phyloP scores from a whole-genome alignment of 106 monocot species.

The Posidonia australis region DNA sequence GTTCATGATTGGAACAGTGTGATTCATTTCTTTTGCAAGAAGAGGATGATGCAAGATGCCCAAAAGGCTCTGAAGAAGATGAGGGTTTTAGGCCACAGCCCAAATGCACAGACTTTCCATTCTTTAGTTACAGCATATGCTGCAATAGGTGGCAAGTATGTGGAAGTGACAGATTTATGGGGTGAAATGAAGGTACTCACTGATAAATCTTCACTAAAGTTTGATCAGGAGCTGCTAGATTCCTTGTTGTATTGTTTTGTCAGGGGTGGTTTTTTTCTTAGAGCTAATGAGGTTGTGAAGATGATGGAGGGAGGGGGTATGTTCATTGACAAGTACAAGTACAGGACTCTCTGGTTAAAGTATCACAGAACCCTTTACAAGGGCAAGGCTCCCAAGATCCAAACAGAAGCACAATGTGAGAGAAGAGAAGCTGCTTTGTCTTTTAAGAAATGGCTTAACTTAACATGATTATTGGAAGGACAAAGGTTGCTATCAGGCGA shows the following conservation, averaged over 20 bases:
- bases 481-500: not conserved
- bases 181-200: constrained; percentile 80
- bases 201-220: constrained; percentile 37
- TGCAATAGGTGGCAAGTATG: constrained; percentile 75
- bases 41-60: constrained; percentile 84
- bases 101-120: constrained; percentile 84
- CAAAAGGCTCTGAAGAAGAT: constrained; percentile 85
- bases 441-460: constrained; percentile 26
- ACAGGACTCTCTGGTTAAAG: constrained; percentile 72
- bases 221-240: constrained; percentile 88
- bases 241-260: constrained; percentile 81
- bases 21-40: constrained; percentile 97
- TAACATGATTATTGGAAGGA: constrained; percentile 3
- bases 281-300: constrained; percentile 74
- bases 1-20: constrained; percentile 86
- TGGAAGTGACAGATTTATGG: constrained; percentile 73
- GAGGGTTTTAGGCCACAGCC: constrained; percentile 62
- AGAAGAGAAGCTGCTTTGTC: constrained; percentile 34
- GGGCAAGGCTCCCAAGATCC: constrained; percentile 56
- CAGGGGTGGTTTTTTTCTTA: constrained; percentile 78
- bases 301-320: constrained; percentile 67
- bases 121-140: constrained; percentile 78
- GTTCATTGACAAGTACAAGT: constrained; percentile 88
- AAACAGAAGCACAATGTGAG: constrained; percentile 54
- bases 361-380: constrained; percentile 71